Percentiles rank a stretch among this genome's conserved stretches.
Evolutionary conservation across 140 eudicot species (phyloP).

Genomic region (Oenanthe javanica): DNA sequence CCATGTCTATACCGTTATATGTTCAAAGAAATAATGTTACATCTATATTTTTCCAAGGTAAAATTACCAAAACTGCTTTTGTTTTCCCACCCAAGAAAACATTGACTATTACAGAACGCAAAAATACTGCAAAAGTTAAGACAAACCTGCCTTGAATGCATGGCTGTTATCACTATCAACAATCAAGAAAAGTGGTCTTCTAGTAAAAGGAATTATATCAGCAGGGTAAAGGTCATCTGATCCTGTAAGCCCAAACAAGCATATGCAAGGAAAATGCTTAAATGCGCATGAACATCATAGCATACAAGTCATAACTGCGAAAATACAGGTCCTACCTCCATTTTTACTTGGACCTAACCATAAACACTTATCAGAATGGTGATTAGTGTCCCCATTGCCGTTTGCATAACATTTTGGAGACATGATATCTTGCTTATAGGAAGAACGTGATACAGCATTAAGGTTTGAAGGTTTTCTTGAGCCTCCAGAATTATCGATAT

Average conservation of each 20-base stretch:
- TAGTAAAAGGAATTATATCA: conserved; percentile 86
- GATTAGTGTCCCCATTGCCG: conserved; percentile 44
- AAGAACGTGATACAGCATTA: conserved; percentile 22
- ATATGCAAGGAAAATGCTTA: background rate
- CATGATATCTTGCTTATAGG: conserved; percentile 27
- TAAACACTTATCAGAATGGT: conserved; percentile 43
- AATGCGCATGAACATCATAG: background rate
- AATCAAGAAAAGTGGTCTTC: conserved; percentile 82
- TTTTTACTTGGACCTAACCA: conserved; percentile 74
- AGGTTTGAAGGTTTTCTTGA: conserved; percentile 47
- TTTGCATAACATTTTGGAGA: conserved; percentile 36
- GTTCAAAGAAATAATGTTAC: background rate
- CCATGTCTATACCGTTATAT: background rate
- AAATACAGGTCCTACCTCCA: conserved; percentile 46
- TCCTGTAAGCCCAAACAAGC: conserved; percentile 40
- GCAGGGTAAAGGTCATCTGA: conserved; percentile 69
- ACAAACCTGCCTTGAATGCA: conserved; percentile 99
- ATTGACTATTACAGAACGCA: background rate
- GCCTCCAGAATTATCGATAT: conserved; percentile 45
- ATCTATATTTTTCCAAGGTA: background rate
- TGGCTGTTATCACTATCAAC: conserved; percentile 95
- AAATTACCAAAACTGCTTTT: background rate
- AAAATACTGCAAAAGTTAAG: conserved; percentile 30
- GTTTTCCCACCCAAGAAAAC: background rate
- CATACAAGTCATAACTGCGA: background rate